These are phyloP conservation scores for Agrostemma githago DNA, from an alignment of 148 eudicot genomes.

Conservation along the genomic window DNA sequence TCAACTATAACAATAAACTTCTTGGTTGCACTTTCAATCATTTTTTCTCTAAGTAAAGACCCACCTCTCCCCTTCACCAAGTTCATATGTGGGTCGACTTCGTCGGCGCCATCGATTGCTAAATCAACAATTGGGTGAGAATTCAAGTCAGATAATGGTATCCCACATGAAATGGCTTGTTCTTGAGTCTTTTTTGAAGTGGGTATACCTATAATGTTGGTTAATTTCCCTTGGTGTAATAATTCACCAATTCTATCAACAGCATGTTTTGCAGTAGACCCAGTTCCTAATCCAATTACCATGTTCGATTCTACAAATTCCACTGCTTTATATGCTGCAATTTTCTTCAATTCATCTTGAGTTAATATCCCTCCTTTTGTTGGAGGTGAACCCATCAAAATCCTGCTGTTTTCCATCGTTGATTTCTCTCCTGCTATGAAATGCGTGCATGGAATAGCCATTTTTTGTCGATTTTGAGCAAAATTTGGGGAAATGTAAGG, in stretches of 20 bases:
- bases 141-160: conserved; percentile 71
- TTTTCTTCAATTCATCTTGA: conserved; percentile 74
- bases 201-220: too few species aligned
- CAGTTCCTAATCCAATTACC: conserved; percentile 75
- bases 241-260: too few species aligned
- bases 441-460: conserved; percentile 45
- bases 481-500: too few species aligned
- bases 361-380: conserved; percentile 31
- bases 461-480: not conserved
- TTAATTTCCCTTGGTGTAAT: too few species aligned
- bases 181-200: conserved; percentile 25
- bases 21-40: conserved; percentile 73
- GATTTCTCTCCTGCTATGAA: conserved; percentile 36
- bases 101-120: too few species aligned
- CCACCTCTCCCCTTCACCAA: too few species aligned
- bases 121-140: not conserved
- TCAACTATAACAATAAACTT: conserved; percentile 70
- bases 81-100: too few species aligned
- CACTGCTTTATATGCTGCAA: conserved; percentile 78
- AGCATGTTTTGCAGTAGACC: too few species aligned
- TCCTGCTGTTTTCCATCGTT: conserved; percentile 23
- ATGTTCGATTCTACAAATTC: conserved; percentile 72
- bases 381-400: conserved; percentile 14
- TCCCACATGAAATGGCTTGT: conserved; percentile 54
- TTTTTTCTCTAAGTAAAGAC: conserved; percentile 58